Evolutionary conservation across 306 rosid genomes (phyloP).

Genomic region (Inga oerstediana): DNA sequence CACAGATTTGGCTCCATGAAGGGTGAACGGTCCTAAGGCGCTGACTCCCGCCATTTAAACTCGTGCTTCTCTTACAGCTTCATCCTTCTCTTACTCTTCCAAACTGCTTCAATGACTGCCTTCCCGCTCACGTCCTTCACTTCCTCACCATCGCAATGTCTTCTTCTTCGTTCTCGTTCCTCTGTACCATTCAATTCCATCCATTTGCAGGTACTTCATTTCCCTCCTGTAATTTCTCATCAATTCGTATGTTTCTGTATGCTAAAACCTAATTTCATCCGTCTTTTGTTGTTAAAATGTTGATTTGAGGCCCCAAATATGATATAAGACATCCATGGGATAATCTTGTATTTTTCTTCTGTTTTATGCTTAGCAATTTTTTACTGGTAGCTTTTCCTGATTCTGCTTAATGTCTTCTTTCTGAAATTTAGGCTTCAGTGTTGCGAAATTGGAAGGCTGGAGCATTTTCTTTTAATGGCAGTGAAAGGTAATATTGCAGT

Average conservation of each 20-base stretch:
- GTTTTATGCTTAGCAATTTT: not conserved
- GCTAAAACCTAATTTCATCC: not conserved
- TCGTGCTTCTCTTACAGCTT: not conserved
- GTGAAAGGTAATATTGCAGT: constrained; percentile 35
- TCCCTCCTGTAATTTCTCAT: not conserved
- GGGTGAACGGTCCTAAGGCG: constrained; percentile 21
- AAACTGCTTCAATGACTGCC: constrained; percentile 44
- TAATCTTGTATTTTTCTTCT: not conserved
- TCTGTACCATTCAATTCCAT: constrained; percentile 26
- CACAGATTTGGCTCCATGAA: not conserved
- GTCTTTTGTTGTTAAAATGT: not conserved
- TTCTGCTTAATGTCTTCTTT: constrained; percentile 24
- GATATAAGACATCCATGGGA: too few relatives aligned
- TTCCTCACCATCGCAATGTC: constrained; percentile 41
- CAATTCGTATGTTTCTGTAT: not conserved
- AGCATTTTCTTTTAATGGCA: constrained; percentile 46
- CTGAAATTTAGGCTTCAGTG: constrained; percentile 28
- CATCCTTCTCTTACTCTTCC: not conserved
- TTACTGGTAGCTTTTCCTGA: not conserved
- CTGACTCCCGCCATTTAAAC: constrained; percentile 16
- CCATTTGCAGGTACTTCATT: constrained; percentile 29
- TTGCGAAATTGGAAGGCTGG: constrained; percentile 35
- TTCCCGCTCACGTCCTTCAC: constrained; percentile 32
- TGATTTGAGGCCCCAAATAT: not conserved
- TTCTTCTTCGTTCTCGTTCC: constrained; percentile 35